Base-by-base conservation (phyloP, 129 eudicot genomes). In the Saussurea involucrata region DNA sequence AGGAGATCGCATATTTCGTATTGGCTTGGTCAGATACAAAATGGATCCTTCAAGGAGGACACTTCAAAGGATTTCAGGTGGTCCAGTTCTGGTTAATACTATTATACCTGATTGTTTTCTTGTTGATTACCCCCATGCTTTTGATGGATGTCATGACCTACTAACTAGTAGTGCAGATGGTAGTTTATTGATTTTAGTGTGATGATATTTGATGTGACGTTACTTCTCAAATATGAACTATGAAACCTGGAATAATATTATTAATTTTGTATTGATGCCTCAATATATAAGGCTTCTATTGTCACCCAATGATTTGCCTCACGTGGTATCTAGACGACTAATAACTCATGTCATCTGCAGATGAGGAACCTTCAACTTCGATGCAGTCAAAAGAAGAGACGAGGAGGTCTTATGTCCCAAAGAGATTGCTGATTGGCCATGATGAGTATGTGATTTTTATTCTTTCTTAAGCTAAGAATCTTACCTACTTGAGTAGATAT, bases 21-120 rank as follows among this genome's bases (percentile, higher is more conserved):
- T 95, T 83, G 98, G 98, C 65, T 76, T 84, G 60, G 87, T 86
- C 61, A 79, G 98, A 76, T 95, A 91, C 82, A 90, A 80, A 85
- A 95, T 95, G 98, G 98, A 91, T 58, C 82, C 93, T 40, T 84
- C 96, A 12, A 80, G 92, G 85, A 85, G 90, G 79, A 91, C 96
- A 15, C 94, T 95, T 75, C 98, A 89, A 46, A 86, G 96, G 69
- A 91, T 95, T 76, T 82, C 96, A 89, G 96, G 95, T 94, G 83
- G 88, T 78, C 66, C 25, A 28, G 53, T 82, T 76, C 72, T 61
- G 27, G 68, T 80, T 83, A 10, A 72, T 70, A 66, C 29, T 18
- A 66, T 7, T 8, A n/a, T 36, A 4, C 61, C 22, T 69, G 18
- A 24, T 64, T 81, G 33, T 40, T 68, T 63, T 71, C 58, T 27